A percentile compares a stretch with the other conserved stretches of the same genome.
These are phyloP conservation scores for Fusarium haematococcum DNA, from an alignment of 2,329 filamentous ascomycete species.

Conservation along the genomic window DNA sequence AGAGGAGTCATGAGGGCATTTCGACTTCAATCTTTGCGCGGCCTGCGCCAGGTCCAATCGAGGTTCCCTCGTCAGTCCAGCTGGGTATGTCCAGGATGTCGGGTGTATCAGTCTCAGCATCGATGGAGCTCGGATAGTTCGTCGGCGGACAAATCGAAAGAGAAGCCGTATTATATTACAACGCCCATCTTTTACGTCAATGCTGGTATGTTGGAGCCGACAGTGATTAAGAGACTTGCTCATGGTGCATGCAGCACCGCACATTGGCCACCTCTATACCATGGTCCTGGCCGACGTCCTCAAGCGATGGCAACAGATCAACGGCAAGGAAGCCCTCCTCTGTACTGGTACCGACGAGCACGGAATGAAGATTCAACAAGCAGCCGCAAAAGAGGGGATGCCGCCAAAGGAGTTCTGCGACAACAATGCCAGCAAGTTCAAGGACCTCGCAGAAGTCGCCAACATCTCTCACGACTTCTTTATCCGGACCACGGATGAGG, in stretches of 20 bases:
- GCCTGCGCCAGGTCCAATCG: slow-evolving; percentile 36
- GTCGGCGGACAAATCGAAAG: slow-evolving; percentile 74
- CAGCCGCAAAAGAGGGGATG: slow-evolving; percentile 77
- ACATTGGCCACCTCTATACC: slow-evolving; percentile 94
- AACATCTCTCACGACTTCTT: slow-evolving; percentile 85
- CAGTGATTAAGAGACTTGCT: neutral
- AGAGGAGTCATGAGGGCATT: slow-evolving; percentile 45
- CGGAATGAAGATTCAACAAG: slow-evolving; percentile 96
- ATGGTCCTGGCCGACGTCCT: slow-evolving; percentile 92
- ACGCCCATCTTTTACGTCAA: slow-evolving; percentile 99
- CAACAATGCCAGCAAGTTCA: slow-evolving; percentile 82
- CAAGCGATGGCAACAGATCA: slow-evolving; percentile 89
- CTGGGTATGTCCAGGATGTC: slow-evolving; percentile 48
- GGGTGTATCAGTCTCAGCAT: slow-evolving; percentile 32
- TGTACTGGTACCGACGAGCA: slow-evolving; percentile 97
- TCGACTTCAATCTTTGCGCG: slow-evolving; percentile 42
- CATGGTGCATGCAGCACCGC: slow-evolving; percentile 73
- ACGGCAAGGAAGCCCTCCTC: slow-evolving; percentile 77
- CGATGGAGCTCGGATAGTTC: slow-evolving; percentile 50
- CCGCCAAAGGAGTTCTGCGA: slow-evolving; percentile 91
- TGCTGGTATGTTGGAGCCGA: slow-evolving; percentile 69
- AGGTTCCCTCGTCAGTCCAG: slow-evolving; percentile 25
- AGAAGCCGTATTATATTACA: slow-evolving; percentile 93
- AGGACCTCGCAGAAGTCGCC: slow-evolving; percentile 76
- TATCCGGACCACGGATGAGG: slow-evolving; percentile 87